Evolutionary conservation across 1,139 yeast genomes (phyloP).

Genomic region (Taiozyma sp.): DNA sequence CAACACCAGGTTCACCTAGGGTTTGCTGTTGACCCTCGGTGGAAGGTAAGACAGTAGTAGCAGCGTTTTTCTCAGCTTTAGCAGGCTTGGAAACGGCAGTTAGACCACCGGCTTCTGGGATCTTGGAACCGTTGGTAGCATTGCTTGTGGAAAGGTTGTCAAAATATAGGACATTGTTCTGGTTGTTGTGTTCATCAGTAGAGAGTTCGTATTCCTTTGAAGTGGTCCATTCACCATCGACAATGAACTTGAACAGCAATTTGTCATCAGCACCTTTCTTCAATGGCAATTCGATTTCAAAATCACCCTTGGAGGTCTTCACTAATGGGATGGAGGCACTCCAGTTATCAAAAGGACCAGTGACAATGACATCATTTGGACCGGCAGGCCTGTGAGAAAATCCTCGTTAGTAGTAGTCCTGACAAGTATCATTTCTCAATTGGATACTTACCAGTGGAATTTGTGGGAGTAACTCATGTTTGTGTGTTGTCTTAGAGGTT

Average conservation of each 20-base stretch:
- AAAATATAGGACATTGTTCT: constrained; percentile 50
- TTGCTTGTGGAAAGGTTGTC: constrained; percentile 23
- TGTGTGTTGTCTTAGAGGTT: not conserved
- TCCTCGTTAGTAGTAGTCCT: not conserved
- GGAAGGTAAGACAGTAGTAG: constrained; percentile 21
- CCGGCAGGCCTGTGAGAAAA: constrained; percentile 55
- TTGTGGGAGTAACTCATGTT: not conserved
- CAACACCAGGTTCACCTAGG: constrained; percentile 32
- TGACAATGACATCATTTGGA: constrained; percentile 63
- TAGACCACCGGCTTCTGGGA: constrained; percentile 52
- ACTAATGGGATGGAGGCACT: constrained; percentile 50
- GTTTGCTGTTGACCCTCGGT: constrained; percentile 22
- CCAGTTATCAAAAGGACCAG: constrained; percentile 82
- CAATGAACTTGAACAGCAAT: constrained; percentile 61
- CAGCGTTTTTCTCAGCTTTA: constrained; percentile 7
- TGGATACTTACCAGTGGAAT: not conserved
- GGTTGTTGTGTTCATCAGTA: constrained; percentile 54
- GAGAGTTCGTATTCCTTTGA: constrained; percentile 40
- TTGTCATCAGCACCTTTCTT: constrained; percentile 30
- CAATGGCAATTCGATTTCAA: constrained; percentile 53
- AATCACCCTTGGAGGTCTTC: constrained; percentile 54
- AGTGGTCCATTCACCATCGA: constrained; percentile 66
- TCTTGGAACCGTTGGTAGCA: constrained; percentile 30
- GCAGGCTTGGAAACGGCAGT: constrained; percentile 14
- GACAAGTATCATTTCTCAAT: not conserved